Evolutionary conservation across 345 rosid species (phyloP).

Genomic region (Camelina sativa): DNA sequence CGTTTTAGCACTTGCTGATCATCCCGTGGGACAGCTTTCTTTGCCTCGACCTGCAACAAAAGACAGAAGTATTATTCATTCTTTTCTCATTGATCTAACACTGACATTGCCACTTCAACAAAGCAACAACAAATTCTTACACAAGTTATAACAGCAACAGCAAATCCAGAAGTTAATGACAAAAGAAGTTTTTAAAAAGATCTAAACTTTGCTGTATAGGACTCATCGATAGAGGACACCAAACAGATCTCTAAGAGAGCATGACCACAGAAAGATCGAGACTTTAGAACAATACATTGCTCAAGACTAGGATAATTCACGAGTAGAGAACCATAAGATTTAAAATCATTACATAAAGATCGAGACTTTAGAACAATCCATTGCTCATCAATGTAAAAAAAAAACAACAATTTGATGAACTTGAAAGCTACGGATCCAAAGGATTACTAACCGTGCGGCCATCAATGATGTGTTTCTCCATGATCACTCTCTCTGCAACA

Average conservation of each 20-base stretch:
- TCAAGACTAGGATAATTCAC: neutral
- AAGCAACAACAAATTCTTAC: conserved; percentile 10
- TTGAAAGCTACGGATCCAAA: neutral
- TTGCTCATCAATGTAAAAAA: neutral
- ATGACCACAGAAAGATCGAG: conserved; percentile 1
- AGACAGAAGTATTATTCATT: neutral
- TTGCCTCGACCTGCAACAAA: conserved; percentile 85
- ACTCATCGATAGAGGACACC: neutral
- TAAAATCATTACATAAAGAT: conserved; percentile 2
- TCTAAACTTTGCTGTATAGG: neutral
- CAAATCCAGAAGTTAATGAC: conserved; percentile 16
- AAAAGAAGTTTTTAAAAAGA: neutral
- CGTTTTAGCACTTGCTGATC: conserved; percentile 77
- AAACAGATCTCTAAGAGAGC: neutral
- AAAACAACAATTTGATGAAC: neutral
- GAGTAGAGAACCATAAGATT: neutral
- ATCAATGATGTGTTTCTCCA: conserved; percentile 91
- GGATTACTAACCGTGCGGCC: conserved; percentile 79
- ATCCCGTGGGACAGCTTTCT: conserved; percentile 92
- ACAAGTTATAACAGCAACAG: neutral
- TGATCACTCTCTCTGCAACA: conserved; percentile 89
- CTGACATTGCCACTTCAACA: conserved; percentile 9
- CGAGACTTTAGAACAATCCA: neutral
- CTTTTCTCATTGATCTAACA: conserved; percentile 1
- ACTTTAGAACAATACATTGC: neutral